Base-by-base conservation (phyloP, 768 basidiomycete species). In the Strobilomyces echinocephalus region DNA sequence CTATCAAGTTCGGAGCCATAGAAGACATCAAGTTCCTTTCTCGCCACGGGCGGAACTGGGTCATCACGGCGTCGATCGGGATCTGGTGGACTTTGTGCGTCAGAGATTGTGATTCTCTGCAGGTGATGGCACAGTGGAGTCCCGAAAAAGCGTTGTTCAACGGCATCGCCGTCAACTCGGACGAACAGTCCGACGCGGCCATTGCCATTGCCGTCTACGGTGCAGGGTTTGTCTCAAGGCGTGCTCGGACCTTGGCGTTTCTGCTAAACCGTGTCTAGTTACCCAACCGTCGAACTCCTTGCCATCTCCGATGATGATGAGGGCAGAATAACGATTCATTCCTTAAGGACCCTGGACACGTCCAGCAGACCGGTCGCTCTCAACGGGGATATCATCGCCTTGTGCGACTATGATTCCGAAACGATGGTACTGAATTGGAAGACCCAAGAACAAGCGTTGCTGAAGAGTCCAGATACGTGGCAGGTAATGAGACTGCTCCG, bases 21-120 rank as follows among this genome's bases (percentile, higher is more conserved):
- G 75, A 78, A 14, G 75, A 81, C 11, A 72, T 86, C 15, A 76
- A 72, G 14, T 81, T 87, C 58, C 51, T 86, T 0, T 78, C 77
- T 8, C 76, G 76, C 6, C 66, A 66, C 36, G 74, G 66, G 1
- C 74, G 71, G 8, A 69, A 64, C 41, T 75, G 79, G 65, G 49
- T 87, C 4, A 47, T 84, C 51, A 79, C 79, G 8, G 73, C 82
- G 9, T 82, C 81, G 4, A 79, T 79, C 54, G 74, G 76, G 7
- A 78, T 87, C 46, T 87, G 85, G 85, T 80, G 81, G 38, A 70
- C 73, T 16, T 59, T 87, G 44, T 71, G 74, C 1, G 60, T 83
- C 18, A 85, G 85, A 81, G 74, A 81, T 50, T 62, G 50, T 26
- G 49, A 59, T 39, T 52, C 61, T 14, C 59, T 80, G 21, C 55